These are phyloP conservation scores for Russula sp. DNA, from an alignment of 768 basidiomycete genomes.

Conservation along the genomic window DNA sequence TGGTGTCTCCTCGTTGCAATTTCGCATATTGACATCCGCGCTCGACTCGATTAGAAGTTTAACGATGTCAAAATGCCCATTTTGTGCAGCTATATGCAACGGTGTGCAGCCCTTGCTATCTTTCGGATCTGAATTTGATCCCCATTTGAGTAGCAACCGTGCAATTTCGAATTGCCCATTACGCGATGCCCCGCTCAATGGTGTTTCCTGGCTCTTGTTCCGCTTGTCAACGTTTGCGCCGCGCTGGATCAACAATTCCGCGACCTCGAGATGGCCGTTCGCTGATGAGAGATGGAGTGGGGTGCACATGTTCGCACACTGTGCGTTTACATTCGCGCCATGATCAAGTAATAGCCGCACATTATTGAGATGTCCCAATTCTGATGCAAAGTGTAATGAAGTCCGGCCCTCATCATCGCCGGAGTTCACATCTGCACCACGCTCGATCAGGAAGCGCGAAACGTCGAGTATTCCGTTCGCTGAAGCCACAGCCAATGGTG, in stretches of 20 bases:
- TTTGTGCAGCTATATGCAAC: neutral
- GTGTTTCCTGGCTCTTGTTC: neutral
- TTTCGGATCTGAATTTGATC: neutral
- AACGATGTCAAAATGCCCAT: neutral
- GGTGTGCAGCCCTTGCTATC: neutral
- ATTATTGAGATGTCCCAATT: too few species aligned
- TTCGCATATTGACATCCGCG: neutral
- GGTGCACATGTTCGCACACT: too few species aligned
- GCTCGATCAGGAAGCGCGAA: too few species aligned
- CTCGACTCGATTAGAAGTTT: neutral
- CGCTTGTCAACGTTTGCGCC: neutral
- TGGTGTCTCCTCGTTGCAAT: neutral
- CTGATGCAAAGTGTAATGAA: too few species aligned
- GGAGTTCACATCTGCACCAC: too few species aligned
- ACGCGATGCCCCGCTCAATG: neutral
- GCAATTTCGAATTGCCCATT: neutral
- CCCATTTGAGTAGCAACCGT: neutral
- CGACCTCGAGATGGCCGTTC: neutral
- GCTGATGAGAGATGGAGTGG: neutral
- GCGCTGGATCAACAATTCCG: neutral
- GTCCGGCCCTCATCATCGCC: too few species aligned
- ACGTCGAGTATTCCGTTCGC: too few species aligned
- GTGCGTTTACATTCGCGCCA: too few species aligned
- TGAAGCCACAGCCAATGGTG: too few species aligned
- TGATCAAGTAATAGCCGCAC: too few species aligned